A percentile compares a stretch with the other conserved stretches of the same genome.
These are phyloP conservation scores for Tricholoma terreum DNA, from an alignment of 768 basidiomycete species.

Conservation along the genomic window DNA sequence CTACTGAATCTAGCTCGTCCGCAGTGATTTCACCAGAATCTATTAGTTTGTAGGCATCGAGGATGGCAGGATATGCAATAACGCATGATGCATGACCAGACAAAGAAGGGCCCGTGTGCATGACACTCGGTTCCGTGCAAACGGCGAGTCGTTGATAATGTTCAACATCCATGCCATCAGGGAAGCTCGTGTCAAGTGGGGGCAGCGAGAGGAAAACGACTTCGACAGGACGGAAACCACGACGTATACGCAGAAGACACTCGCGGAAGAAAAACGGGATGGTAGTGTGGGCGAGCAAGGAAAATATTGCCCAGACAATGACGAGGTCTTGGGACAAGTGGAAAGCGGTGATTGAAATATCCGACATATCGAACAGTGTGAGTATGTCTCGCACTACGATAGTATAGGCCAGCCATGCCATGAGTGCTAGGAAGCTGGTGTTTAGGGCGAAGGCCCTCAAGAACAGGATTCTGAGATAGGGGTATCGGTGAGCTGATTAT, in stretches of 20 bases:
- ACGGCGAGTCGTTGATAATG: conserved; percentile 23
- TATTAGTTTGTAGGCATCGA: conserved; percentile 26
- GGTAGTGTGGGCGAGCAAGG: conserved; percentile 26
- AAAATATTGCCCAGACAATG: conserved; percentile 22
- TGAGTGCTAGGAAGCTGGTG: conserved; percentile 17
- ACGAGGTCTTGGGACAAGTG: conserved; percentile 27
- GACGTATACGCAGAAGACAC: conserved; percentile 27
- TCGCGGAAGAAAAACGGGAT: conserved; percentile 33
- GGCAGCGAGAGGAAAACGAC: conserved; percentile 29
- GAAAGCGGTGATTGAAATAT: conserved; percentile 17
- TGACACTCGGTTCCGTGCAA: conserved; percentile 23
- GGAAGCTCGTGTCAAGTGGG: background rate
- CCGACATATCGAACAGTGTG: conserved; percentile 10
- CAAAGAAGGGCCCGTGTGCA: conserved; percentile 29
- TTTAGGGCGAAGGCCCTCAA: conserved; percentile 25
- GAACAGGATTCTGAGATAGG: conserved; percentile 21
- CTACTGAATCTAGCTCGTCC: conserved; percentile 29
- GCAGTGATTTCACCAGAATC: conserved; percentile 21
- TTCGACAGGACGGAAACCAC: conserved; percentile 30
- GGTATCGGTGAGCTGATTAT: background rate
- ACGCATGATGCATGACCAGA: conserved; percentile 28
- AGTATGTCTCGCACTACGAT: conserved; percentile 17
- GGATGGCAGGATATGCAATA: conserved; percentile 25
- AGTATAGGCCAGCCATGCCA: conserved; percentile 15
- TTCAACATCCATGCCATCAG: conserved; percentile 18